Evolutionary conservation across 2,329 filamentous ascomycete genomes (phyloP), one percentile per base, ranked within the genome.

Genomic region (Aspergillus eucalypticola): DNA sequence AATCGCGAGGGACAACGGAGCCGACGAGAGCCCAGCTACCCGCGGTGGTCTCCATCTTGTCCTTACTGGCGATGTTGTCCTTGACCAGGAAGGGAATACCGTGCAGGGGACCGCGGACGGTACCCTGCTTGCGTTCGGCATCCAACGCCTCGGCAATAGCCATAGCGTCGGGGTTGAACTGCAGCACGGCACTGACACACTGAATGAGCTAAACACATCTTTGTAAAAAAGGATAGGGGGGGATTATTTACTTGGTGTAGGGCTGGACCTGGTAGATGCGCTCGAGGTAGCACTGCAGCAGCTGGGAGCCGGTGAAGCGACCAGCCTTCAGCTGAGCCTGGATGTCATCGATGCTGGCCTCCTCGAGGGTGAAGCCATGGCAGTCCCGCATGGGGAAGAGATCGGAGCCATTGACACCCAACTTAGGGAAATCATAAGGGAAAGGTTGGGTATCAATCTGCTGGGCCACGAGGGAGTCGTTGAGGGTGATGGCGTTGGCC

Each of bases 31-130:
- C 86, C 82, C 81, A 88, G 67, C 83, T 86, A 0, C 90, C 90
- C 0, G 89, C 89, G 0, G 90, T 92, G 0, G 89, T 92, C 70
- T 92, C 83, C 82, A 92, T 84, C 54, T 83, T 83, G 71, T 91
- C 89, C 64, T 86, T 86, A 8, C 84, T 86, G 23, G 82, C 87
- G 57, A 90, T 88, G 69, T 75, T 75, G 61, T 92, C 89, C 74
- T 92, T 92, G 64, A 91, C 84, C 2, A 89, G 79, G 71, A 90
- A 90, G 0, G 90, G 90, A 46, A 93, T 90, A 3, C 90, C 90
- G 71, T 92, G 90, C 1, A 93, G 80, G 1, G 86, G 85, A 1
- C 88, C 84, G n/a, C 87, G 83, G 8, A 87, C 72, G 41, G 76
- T 78, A 23, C 87, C 87, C 1, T 75, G 67, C 11, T 71, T 69